Base-by-base conservation (phyloP, 2,329 filamentous ascomycete genomes). In the Cercospora brassicicola region DNA sequence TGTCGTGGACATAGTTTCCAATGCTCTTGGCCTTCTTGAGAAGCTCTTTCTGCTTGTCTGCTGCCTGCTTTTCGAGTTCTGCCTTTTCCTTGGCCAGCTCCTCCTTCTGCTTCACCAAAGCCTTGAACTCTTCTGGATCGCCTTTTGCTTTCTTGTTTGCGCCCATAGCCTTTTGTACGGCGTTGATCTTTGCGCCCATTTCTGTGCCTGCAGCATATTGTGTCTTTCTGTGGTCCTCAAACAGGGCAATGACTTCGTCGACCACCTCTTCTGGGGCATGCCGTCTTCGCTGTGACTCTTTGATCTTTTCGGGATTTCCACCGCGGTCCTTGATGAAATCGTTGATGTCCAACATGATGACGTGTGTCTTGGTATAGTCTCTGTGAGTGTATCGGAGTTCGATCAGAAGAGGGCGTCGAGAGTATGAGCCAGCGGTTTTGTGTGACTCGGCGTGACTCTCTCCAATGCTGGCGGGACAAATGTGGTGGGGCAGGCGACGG, bases 141-240 rank as follows among this genome's bases (percentile, higher is more conserved):
- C 96, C 93, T 84, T 97, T 97, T 74, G 90, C 89, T 89, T 96
- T 97, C 84, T 96, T 97, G 85, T 94, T 96, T 76, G 87, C 84
- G 18, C 91, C 93, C 78, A 98, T 96, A 79, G 93, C 89, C 82
- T 96, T 97, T 80, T 96, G 92, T 31, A 93, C 87, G 20, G 87
- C 89, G 82, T 98, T 98, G 81, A 97, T 94, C 82, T 91, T 89
- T 75, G 89, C 89, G 73, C 90, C 91, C 74, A 95, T 87, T 79
- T 96, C 92, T 20, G 90, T 92, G 7, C 89, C 91, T 64, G 87
- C 88, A 78, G 71, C 72, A 70, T 77, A 76, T 36, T 78, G 72
- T 8, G 74, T 92, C 82, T 86, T 89, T 76, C 92, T 88, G 81
- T 94, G 92, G 76, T 94, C 92, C 79, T 96, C 91, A 79, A 91